phyloP scores from a whole-genome alignment of 1,284 basidiomycete species.

The Ustilago hordei region DNA sequence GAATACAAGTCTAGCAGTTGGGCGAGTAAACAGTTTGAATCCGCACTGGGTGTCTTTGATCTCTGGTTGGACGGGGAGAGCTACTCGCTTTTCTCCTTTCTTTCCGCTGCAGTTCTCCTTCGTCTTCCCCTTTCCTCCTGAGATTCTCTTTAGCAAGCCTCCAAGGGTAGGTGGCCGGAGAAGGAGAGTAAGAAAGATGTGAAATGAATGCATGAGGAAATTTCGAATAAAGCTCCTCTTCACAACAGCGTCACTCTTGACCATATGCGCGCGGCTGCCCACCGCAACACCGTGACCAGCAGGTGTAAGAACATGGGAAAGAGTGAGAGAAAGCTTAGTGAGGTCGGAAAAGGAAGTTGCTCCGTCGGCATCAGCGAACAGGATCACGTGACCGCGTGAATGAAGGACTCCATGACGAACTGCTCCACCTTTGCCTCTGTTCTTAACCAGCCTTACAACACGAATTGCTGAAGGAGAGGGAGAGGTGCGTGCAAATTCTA shows the following conservation, averaged over 20 bases:
- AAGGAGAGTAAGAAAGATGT: slow-evolving; percentile 71
- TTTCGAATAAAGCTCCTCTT: slow-evolving; percentile 89
- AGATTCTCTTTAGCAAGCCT: slow-evolving; percentile 5
- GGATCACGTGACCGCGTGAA: slow-evolving; percentile 79
- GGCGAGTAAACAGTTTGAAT: slow-evolving; percentile 85
- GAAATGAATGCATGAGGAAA: slow-evolving; percentile 89
- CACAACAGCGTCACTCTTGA: slow-evolving; percentile 90
- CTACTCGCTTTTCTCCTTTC: background rate
- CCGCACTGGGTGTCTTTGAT: slow-evolving; percentile 95
- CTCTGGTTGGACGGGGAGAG: slow-evolving; percentile 76
- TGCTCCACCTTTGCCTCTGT: slow-evolving; percentile 90
- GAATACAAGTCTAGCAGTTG: slow-evolving; percentile 82
- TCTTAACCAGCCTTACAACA: slow-evolving; percentile 81
- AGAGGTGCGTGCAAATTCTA: slow-evolving; percentile 77
- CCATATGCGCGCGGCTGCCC: slow-evolving; percentile 89
- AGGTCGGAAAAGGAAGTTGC: slow-evolving; percentile 87
- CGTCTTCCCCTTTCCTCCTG: background rate
- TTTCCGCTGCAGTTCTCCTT: background rate
- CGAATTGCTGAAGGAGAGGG: slow-evolving; percentile 74
- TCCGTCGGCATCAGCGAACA: slow-evolving; percentile 94
- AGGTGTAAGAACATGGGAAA: slow-evolving; percentile 70
- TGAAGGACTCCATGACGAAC: slow-evolving; percentile 80
- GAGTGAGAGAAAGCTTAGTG: slow-evolving; percentile 78
- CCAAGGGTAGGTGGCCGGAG: slow-evolving; percentile 56
- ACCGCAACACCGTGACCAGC: slow-evolving; percentile 77